Evolutionary conservation across 805 yeast genomes (phyloP), one percentile per base, ranked within the genome.

Genomic region (Pichia eremophila): DNA sequence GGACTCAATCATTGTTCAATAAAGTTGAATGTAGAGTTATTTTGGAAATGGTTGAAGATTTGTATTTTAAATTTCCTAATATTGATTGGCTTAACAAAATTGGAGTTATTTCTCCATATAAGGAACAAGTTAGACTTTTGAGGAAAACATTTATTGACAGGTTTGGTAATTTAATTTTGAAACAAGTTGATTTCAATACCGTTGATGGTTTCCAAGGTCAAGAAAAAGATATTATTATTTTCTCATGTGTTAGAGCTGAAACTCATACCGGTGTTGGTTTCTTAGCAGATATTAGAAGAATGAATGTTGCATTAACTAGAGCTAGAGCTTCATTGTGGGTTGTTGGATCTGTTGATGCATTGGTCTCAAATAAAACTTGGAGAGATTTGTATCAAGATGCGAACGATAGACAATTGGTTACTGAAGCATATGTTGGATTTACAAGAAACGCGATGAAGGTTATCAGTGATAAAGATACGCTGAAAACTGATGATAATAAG

Each of bases 121-220:
- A 88, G 57, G 95, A 87, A 54, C 99, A 93, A 61, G 78, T 88
- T 39, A 58, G 72, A 35, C 67, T 73, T 2, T 59, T 93, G 48
- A 77, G 77, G 53, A 71, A 73, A 18, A 63, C 72, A 1, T 91
- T 93, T 57, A 62, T 67, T 7, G 68, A 69, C 15, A 68, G 69
- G 46, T 84, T 75, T 57, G 98, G 98, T 11, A 68, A 68, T 2
- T 59, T 68, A 4, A 83, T 91, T 34, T 62, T 74, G 18, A 72
- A 76, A 31, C 81, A 77, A 46, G 79, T 95, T 43, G 95, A 86
- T 60, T 89, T 93, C 67, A 89, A 90, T 60, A 88, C 99, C 0
- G 89, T 93, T 51, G 99, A 93, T 73, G 99, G 98, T 1, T 93
- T 90, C 62, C 99, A 89, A 69, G 97, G 96, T 53, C 98, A 93